These are phyloP conservation scores for Yamadazyma akitaensis DNA, from an alignment of 805 yeast genomes.

Conservation along the genomic window DNA sequence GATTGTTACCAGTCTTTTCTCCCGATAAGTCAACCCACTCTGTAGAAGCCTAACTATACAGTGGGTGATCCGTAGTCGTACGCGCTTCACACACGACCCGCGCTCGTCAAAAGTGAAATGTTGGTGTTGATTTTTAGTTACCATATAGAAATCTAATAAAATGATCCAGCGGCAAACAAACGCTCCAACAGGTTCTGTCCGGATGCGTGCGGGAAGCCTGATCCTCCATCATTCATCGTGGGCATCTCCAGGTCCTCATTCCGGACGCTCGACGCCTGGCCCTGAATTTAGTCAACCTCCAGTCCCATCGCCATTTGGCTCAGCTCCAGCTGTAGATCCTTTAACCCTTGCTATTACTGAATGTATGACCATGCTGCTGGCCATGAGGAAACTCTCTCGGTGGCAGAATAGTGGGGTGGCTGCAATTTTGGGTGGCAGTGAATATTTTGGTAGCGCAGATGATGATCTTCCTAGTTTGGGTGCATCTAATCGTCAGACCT, in stretches of 20 bases:
- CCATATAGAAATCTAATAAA: background rate
- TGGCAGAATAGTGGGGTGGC: conserved; percentile 80
- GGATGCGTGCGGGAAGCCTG: background rate
- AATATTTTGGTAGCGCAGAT: conserved; percentile 43
- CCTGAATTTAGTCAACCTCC: background rate
- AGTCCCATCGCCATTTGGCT: background rate
- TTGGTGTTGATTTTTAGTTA: background rate
- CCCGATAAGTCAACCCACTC: too few relatives aligned
- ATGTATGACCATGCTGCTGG: conserved; percentile 79
- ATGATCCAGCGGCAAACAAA: conserved; percentile 3
- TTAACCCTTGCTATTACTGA: conserved; percentile 83
- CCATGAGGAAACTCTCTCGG: conserved; percentile 72
- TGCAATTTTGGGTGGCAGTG: conserved; percentile 70
- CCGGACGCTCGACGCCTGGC: background rate
- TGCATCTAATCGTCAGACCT: background rate
- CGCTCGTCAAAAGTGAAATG: background rate
- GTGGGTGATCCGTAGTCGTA: too few relatives aligned
- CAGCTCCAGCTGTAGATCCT: conserved; percentile 55
- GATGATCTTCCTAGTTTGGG: conserved; percentile 26
- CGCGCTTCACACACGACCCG: conserved; percentile 2
- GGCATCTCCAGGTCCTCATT: background rate
- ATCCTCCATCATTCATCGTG: background rate
- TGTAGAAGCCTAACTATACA: too few relatives aligned
- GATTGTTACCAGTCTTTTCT: too few relatives aligned
- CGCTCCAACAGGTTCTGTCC: background rate